Conservation (phyloP, 805 yeast genomes). For the Kurtzmaniella fragi region DNA sequence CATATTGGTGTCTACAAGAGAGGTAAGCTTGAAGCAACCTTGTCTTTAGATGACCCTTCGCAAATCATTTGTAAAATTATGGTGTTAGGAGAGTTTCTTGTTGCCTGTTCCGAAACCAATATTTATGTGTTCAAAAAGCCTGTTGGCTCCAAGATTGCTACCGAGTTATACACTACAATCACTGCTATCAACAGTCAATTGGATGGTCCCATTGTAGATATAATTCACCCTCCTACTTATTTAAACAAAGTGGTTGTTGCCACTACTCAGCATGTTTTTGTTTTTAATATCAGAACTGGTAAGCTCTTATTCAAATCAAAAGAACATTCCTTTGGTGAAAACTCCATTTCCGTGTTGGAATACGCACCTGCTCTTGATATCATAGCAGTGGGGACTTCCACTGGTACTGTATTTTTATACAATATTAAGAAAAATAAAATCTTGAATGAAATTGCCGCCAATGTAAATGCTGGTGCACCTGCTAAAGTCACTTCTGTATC, state of each 20-base stretch:
- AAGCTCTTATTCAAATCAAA: slow-evolving; percentile 57
- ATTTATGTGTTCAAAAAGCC: slow-evolving; percentile 53
- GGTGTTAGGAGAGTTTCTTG: slow-evolving; percentile 74
- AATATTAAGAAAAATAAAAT: slow-evolving; percentile 62
- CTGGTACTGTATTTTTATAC: slow-evolving; percentile 62
- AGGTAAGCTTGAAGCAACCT: slow-evolving; percentile 56
- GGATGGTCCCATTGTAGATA: slow-evolving; percentile 66
- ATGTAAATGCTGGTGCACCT: slow-evolving; percentile 41
- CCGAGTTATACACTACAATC: slow-evolving; percentile 66
- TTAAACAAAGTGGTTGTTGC: slow-evolving; percentile 83
- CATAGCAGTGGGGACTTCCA: slow-evolving; percentile 68
- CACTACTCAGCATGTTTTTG: slow-evolving; percentile 56
- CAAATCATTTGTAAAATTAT: slow-evolving; percentile 45
- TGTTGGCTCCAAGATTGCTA: slow-evolving; percentile 39
- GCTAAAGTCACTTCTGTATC: slow-evolving; percentile 58
- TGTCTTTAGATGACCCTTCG: slow-evolving; percentile 24
- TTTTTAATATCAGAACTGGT: slow-evolving; percentile 76
- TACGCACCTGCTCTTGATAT: slow-evolving; percentile 84
- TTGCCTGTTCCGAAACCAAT: slow-evolving; percentile 42
- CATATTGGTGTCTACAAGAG: slow-evolving; percentile 75
- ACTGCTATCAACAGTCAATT: slow-evolving; percentile 45
- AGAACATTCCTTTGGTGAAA: slow-evolving; percentile 34
- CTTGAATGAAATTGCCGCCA: slow-evolving; percentile 22
- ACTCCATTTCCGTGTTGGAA: slow-evolving; percentile 58
- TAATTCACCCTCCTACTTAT: slow-evolving; percentile 86